Conservation (phyloP, 345 rosid genomes). For the Geranium brycei region DNA sequence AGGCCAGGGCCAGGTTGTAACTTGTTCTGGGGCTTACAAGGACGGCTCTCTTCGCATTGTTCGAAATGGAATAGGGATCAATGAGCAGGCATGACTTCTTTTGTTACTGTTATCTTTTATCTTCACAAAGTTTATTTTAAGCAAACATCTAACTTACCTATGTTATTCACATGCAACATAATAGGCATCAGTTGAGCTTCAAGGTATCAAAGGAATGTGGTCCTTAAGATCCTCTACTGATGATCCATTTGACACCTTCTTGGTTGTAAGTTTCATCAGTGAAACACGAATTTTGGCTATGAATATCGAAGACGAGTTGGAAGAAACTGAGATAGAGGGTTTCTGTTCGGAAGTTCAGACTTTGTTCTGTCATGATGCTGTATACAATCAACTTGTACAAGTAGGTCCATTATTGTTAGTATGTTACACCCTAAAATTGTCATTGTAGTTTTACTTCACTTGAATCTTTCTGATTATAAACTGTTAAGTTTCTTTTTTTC, state of each 20-base stretch:
- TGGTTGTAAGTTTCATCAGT: constrained; percentile 86
- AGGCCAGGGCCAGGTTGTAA: constrained; percentile 97
- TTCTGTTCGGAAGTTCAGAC: constrained; percentile 83
- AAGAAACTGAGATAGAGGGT: constrained; percentile 95
- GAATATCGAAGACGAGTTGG: constrained; percentile 89
- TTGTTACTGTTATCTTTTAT: constrained; percentile 1
- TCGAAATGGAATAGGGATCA: constrained; percentile 95
- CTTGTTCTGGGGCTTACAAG: constrained; percentile 94
- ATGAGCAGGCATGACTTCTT: constrained; percentile 59
- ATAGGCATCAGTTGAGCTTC: constrained; percentile 93
- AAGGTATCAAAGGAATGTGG: constrained; percentile 99
- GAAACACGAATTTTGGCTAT: constrained; percentile 90
- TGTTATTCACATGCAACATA: constrained; percentile 8
- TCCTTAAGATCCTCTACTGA: constrained; percentile 75
- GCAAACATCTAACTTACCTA: neutral
- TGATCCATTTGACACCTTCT: constrained; percentile 81
- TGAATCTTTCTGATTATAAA: neutral
- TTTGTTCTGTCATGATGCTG: constrained; percentile 85
- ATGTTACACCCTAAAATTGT: neutral
- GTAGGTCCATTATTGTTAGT: constrained; percentile 20
- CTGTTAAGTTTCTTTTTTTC: neutral
- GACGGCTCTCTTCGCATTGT: constrained; percentile 95
- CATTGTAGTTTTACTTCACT: neutral
- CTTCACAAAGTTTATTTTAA: neutral
- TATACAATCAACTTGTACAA: constrained; percentile 82